Base-by-base conservation (phyloP, 805 yeast species). In the Komagataella populi region DNA sequence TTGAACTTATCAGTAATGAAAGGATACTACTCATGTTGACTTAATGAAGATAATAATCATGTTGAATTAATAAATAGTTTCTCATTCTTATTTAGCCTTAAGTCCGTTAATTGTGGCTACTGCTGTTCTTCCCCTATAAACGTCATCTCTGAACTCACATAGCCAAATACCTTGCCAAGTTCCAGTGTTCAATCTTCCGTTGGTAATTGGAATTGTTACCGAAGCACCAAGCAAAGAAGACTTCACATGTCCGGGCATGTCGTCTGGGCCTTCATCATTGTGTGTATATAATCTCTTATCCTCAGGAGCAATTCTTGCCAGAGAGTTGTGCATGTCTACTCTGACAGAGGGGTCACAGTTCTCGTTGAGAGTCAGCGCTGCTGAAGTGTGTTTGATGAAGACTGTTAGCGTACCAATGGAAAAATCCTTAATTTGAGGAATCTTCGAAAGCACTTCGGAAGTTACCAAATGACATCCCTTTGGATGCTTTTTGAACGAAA, bases 81-180 rank as follows among this genome's bases (percentile, higher is more conserved):
- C 24, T 12, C 17, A 20, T 47, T 22, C 14, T 43, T 47, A 50
- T 18, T 55, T 50, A 57, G 49, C 57, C 61, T 70, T 75, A 51
- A 62, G 58, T 3, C 93, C 95, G 57, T 84, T 78, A 56, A 86
- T 73, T 0, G 95, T 85, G 8, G 87, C 90, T 10, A 86, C 81
- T 23, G 85, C 68, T 51, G 74, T 74, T 59, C 95, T 73, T 6
- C 81, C 65, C 14, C 39, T 30, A 59, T 86, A 91, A 57, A 69
- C 66, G 63, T 78, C 74, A 48, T 71, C 70, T 58, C 95, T 73
- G 65, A 87, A 86, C 62, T 86, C 95, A 59, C 85, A 70, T 49
- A 83, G 69, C 72, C 84, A 86, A 46, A 87, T 74, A 0, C 93
- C 95, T 62, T 86, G 95, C 95, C 95, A 87, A 0, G 93, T 86